Conservation (phyloP, 1,139 yeast genomes). For the Diutina rugosa region DNA sequence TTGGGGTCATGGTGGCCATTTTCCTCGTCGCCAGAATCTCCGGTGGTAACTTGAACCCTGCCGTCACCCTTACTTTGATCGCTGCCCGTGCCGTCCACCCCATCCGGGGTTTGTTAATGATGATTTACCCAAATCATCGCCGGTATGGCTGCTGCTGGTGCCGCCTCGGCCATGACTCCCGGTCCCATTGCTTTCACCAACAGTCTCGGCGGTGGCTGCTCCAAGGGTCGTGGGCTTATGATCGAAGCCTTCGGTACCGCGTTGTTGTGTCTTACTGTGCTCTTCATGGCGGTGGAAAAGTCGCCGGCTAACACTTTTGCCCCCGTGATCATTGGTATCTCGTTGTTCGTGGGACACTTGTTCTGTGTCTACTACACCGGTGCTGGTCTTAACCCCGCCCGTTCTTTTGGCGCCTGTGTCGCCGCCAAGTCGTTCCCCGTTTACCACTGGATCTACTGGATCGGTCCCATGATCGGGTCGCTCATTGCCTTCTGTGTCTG, state of each 20-base stretch:
- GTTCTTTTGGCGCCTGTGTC: constrained; percentile 76
- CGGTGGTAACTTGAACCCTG: constrained; percentile 88
- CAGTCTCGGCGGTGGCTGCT: constrained; percentile 58
- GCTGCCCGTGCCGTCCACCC: constrained; percentile 67
- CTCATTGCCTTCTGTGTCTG: constrained; percentile 54
- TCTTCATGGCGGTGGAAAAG: constrained; percentile 79
- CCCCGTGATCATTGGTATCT: constrained; percentile 72
- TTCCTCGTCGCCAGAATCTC: constrained; percentile 68
- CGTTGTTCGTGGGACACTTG: constrained; percentile 75
- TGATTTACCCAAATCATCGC: constrained; percentile 62
- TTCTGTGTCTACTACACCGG: constrained; percentile 78
- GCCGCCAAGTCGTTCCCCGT: constrained; percentile 61
- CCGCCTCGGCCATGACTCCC: constrained; percentile 79
- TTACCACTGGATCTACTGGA: constrained; percentile 91
- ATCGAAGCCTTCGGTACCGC: constrained; percentile 76
- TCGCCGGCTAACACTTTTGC: constrained; percentile 68
- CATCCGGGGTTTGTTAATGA: constrained; percentile 53
- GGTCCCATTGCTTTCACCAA: constrained; percentile 67
- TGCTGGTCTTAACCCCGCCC: constrained; percentile 88
- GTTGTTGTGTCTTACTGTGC: constrained; percentile 61
- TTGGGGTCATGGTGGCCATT: constrained; percentile 67
- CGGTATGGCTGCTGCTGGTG: constrained; percentile 91
- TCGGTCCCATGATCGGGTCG: constrained; percentile 71
- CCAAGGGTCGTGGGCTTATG: constrained; percentile 66
- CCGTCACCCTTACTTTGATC: constrained; percentile 64